Conservation (phyloP, 2,329 filamentous ascomycete species). For the Ceratocystis albifundus region DNA sequence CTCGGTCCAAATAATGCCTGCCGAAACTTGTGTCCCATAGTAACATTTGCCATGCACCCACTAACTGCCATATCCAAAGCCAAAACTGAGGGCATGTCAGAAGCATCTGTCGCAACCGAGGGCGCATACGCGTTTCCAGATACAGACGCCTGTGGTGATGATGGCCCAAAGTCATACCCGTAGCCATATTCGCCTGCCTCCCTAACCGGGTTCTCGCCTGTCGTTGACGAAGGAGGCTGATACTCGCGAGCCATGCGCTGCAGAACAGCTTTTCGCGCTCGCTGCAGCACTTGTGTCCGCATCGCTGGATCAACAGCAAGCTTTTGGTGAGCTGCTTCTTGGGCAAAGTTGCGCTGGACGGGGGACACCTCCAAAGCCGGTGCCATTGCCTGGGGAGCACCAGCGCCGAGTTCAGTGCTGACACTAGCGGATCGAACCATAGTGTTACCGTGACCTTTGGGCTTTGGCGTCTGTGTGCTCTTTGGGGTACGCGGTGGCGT, state of each 20-base stretch:
- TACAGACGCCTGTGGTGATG: not conserved
- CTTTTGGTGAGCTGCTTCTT: conserved; percentile 44
- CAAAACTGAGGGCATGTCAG: not conserved
- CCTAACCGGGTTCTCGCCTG: not conserved
- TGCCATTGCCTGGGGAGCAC: not conserved
- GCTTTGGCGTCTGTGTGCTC: conserved; percentile 1
- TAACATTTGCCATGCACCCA: conserved; percentile 25
- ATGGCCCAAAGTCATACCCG: not conserved
- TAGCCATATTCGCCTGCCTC: not conserved
- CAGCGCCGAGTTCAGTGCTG: not conserved
- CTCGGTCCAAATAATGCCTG: conserved; percentile 36
- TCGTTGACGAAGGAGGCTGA: not conserved
- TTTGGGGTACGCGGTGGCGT: conserved; percentile 8
- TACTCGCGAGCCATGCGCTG: conserved; percentile 46
- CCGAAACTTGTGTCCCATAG: conserved; percentile 32
- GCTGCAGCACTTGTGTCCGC: conserved; percentile 43
- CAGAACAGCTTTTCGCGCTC: conserved; percentile 50
- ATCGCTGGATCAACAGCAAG: conserved; percentile 47
- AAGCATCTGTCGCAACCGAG: not conserved
- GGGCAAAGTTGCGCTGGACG: conserved; percentile 47
- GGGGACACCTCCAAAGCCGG: conserved; percentile 41
- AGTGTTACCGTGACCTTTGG: not conserved
- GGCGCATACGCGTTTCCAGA: not conserved
- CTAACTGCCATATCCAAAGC: not conserved
- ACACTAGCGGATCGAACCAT: not conserved